Evolutionary conservation across 441 rosid species (phyloP).

Genomic region (Mallotus repandus): DNA sequence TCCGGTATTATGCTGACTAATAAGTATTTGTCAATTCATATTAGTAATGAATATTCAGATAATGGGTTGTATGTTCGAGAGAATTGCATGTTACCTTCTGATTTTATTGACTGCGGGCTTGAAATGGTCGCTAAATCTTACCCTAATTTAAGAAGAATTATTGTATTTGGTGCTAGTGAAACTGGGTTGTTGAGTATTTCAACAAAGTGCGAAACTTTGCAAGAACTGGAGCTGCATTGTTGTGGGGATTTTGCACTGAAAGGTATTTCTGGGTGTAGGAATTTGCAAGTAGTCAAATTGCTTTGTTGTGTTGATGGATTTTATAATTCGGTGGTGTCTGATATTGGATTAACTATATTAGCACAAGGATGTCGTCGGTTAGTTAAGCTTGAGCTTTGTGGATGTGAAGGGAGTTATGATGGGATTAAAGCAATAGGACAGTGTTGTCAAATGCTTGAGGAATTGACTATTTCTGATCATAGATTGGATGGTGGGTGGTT

Average conservation of each 20-base stretch:
- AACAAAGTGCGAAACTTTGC: slow-evolving; percentile 50
- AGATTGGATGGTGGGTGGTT: slow-evolving; percentile 82
- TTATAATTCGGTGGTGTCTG: slow-evolving; percentile 48
- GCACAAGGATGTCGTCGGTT: slow-evolving; percentile 78
- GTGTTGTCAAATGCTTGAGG: slow-evolving; percentile 88
- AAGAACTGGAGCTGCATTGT: slow-evolving; percentile 67
- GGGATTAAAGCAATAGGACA: slow-evolving; percentile 87
- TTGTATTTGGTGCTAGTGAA: slow-evolving; percentile 53
- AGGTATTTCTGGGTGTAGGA: slow-evolving; percentile 51
- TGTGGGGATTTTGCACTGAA: slow-evolving; percentile 48
- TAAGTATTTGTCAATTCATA: slow-evolving; percentile 36
- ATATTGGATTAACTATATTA: slow-evolving; percentile 71
- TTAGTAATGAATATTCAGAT: slow-evolving; percentile 29
- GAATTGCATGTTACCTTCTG: slow-evolving; percentile 29
- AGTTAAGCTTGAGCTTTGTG: slow-evolving; percentile 69
- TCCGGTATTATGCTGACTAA: slow-evolving; percentile 45
- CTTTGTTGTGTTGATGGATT: slow-evolving; percentile 49
- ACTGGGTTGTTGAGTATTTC: slow-evolving; percentile 47
- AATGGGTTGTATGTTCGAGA: slow-evolving; percentile 24
- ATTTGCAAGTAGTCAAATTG: slow-evolving; percentile 68
- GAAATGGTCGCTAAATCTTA: slow-evolving; percentile 42
- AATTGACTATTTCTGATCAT: slow-evolving; percentile 63
- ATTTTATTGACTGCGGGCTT: slow-evolving; percentile 45
- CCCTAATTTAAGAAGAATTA: slow-evolving; percentile 59
- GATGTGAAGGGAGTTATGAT: slow-evolving; percentile 82